phyloP scores from a whole-genome alignment of 2,329 filamentous ascomycete species.

The Drechslerella dactyloides region DNA sequence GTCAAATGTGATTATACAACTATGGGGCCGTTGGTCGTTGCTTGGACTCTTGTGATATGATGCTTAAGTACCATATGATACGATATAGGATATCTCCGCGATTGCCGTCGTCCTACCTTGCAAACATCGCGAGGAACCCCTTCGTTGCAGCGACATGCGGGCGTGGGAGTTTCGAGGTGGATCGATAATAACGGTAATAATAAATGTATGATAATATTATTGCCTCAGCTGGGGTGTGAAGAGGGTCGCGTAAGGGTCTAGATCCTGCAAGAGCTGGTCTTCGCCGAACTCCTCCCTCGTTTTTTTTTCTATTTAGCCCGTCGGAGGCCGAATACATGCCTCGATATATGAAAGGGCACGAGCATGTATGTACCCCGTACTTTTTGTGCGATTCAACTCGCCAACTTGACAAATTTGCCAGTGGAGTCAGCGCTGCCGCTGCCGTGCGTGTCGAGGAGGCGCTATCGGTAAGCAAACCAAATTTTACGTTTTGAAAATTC shows the following conservation, averaged over 20 bases:
- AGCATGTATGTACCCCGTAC: too few relatives aligned
- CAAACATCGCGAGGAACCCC: background rate
- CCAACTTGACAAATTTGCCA: background rate
- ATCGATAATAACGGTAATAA: conserved; percentile 4
- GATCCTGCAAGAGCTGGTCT: background rate
- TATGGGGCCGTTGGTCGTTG: too few relatives aligned
- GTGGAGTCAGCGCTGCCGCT: background rate
- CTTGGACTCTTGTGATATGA: too few relatives aligned
- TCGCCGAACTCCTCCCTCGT: background rate
- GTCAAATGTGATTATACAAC: too few relatives aligned
- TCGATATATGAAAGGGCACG: background rate
- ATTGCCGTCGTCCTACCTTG: background rate
- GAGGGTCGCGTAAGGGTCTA: background rate
- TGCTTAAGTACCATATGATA: background rate
- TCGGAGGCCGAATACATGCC: conserved; percentile 1
- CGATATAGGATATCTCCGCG: background rate
- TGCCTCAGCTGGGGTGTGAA: background rate
- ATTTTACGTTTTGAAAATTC: background rate
- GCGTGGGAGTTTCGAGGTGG: background rate
- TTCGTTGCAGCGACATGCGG: background rate
- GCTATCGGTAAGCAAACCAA: too few relatives aligned
- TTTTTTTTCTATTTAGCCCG: background rate
- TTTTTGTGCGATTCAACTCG: background rate
- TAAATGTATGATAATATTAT: background rate
- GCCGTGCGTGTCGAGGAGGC: too few relatives aligned